A percentile compares a stretch with the other conserved stretches of the same genome.
Conservation (phyloP, 176 grass and related monocot genomes). For the Pontederia crassipes region DNA sequence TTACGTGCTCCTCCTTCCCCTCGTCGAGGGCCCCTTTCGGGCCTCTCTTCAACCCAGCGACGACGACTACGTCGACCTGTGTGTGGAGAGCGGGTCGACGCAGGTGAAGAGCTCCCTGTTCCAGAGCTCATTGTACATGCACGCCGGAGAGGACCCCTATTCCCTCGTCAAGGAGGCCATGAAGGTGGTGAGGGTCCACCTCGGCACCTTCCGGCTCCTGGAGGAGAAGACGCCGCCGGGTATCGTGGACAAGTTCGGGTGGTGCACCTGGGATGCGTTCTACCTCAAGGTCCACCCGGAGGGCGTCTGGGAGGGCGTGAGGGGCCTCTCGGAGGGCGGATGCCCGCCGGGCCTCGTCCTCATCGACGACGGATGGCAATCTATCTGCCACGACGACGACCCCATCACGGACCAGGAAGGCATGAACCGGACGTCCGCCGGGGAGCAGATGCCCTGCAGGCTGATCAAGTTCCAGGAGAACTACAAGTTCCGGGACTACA, state of each 20-base stretch:
- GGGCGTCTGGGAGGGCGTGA: constrained; percentile 74
- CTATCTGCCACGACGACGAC: constrained; percentile 87
- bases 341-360: constrained; percentile 80
- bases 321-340: constrained; percentile 55
- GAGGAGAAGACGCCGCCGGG: constrained; percentile 76
- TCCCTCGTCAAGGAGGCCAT: constrained; percentile 34
- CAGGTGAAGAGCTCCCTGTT: constrained; percentile 30
- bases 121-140: constrained; percentile 49
- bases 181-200: constrained; percentile 36
- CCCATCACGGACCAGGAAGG: constrained; percentile 33
- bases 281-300: constrained; percentile 77
- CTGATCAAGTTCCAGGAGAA: constrained; percentile 91
- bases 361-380: constrained; percentile 97
- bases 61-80: constrained; percentile 48
- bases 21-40: constrained; percentile 81
- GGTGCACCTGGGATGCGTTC: constrained; percentile 98
- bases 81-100: constrained; percentile 70
- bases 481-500: constrained; percentile 76
- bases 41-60: constrained; percentile 49
- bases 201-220: constrained; percentile 63
- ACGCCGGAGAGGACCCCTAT: constrained; percentile 72
- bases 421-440: constrained; percentile 69
- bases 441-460: constrained; percentile 95
- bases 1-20: constrained; percentile 78
- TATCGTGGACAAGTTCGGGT: constrained; percentile 89